Evolutionary conservation across 148 eudicot species (phyloP).

Genomic region (Cornus suecica): DNA sequence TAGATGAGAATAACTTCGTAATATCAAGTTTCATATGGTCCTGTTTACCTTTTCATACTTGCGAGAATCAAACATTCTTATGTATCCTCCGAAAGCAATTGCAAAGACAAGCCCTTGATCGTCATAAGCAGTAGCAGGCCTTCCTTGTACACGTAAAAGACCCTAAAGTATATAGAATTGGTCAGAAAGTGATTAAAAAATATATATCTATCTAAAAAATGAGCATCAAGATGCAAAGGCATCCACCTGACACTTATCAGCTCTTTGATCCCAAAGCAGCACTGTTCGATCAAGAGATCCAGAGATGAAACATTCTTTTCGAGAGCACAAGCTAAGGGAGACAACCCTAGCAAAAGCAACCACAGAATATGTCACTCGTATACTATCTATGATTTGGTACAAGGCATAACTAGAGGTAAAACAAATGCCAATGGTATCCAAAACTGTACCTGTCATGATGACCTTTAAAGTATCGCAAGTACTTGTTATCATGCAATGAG

Average conservation of each 20-base stretch:
- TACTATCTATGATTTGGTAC: not conserved
- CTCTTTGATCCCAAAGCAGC: conserved; percentile 94
- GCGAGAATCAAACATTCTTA: conserved; percentile 90
- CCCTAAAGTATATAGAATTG: conserved; percentile 42
- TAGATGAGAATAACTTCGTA: not conserved
- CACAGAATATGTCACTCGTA: conserved; percentile 10
- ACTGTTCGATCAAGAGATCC: conserved; percentile 95
- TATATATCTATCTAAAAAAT: not conserved
- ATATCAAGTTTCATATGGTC: not conserved
- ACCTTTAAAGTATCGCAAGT: conserved; percentile 94
- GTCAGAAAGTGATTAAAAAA: not conserved
- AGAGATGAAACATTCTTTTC: conserved; percentile 77
- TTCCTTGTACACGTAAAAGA: conserved; percentile 88
- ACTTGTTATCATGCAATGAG: conserved; percentile 93
- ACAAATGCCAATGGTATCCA: not conserved
- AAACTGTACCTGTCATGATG: conserved; percentile 83
- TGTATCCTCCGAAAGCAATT: conserved; percentile 85
- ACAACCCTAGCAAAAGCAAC: conserved; percentile 59
- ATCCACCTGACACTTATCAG: conserved; percentile 89
- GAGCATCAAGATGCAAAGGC: conserved; percentile 9
- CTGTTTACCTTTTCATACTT: conserved; percentile 78
- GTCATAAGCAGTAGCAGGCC: conserved; percentile 96
- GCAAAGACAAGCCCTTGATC: conserved; percentile 97
- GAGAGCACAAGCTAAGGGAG: conserved; percentile 87
- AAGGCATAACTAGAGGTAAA: conserved; percentile 10